Base-by-base conservation (phyloP, 306 rosid genomes). In the Vigna reflexopilosa region DNA sequence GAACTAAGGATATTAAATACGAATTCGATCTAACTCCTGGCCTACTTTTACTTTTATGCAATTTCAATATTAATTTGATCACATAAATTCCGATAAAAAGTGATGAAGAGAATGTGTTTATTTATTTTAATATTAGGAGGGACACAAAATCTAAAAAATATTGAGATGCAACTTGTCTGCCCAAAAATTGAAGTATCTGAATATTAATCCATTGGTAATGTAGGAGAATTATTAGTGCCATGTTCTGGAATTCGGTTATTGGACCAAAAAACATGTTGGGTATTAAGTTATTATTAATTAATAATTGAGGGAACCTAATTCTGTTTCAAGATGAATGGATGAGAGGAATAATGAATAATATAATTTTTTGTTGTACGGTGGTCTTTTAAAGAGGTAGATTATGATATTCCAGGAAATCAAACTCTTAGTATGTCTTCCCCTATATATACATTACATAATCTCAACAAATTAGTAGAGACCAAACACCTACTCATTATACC, bases 341-440 rank as follows among this genome's bases (percentile, higher is more conserved):
- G 84, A 68, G 84, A 78, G 56, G 12, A 15, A 14, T 4, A 45
- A 45, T 3, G 14, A 59, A 16, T 38, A 38, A 38, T 65, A 66
- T 72, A 70, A 36, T 36, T 83, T 79, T 58, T 63, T 1, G 49
- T 63, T 63, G 66, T 68, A 52, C 42, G 86, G 83, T 79, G 56
- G 32, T 74, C 70, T 63, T 83, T 79, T 79, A 83, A 83, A 83
- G 86, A 59, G 50, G 61, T 48, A 28, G 26, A 66, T 74, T 57
- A n/a, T 57, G 45, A 67, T 78, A 78, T 83, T 65, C 24, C 22
- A 62, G 7, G 13, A 30, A 57, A 19, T 70, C n/a, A 58, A 36
- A 36, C 56, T 55, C 22, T 22, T 14, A 10, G 7, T 20, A 4
- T 28, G 15, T 16, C 11, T 52, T 68, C 28, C 75, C 1, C 65